phyloP scores from a whole-genome alignment of 306 rosid genomes.

The Dicorynia guianensis region DNA sequence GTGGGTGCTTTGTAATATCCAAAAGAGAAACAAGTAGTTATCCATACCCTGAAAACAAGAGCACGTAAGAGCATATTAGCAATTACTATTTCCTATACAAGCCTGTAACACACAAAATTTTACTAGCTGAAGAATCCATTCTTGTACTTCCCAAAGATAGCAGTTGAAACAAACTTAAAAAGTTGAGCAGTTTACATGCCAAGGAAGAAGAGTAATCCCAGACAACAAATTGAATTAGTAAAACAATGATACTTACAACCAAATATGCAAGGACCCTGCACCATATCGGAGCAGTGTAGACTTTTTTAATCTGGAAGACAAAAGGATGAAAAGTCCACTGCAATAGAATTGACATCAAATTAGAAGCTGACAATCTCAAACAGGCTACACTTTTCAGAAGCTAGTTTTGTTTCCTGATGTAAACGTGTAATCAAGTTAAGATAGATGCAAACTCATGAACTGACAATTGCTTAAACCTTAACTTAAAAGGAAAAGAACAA shows the following conservation, averaged over 20 bases:
- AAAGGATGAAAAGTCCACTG: constrained; percentile 71
- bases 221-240: background rate
- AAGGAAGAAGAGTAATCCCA: background rate
- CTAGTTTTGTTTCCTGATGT: too few species aligned
- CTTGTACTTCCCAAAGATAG: background rate
- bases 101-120: background rate
- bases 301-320: constrained; percentile 55
- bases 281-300: constrained; percentile 64
- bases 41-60: too few species aligned
- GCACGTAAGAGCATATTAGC: too few species aligned
- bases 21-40: too few species aligned
- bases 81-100: background rate
- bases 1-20: too few species aligned
- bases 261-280: constrained; percentile 64
- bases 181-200: background rate
- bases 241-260: constrained; percentile 47
- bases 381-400: too few species aligned
- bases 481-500: too few species aligned
- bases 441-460: too few species aligned
- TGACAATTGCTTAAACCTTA: too few species aligned
- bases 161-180: background rate
- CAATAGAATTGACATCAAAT: constrained; percentile 35
- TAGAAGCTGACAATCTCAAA: background rate
- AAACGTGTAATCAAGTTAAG: too few species aligned
- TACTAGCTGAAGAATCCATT: too few species aligned